These are phyloP conservation scores for Lactarius vividus DNA, from an alignment of 768 basidiomycete genomes.

Conservation along the genomic window DNA sequence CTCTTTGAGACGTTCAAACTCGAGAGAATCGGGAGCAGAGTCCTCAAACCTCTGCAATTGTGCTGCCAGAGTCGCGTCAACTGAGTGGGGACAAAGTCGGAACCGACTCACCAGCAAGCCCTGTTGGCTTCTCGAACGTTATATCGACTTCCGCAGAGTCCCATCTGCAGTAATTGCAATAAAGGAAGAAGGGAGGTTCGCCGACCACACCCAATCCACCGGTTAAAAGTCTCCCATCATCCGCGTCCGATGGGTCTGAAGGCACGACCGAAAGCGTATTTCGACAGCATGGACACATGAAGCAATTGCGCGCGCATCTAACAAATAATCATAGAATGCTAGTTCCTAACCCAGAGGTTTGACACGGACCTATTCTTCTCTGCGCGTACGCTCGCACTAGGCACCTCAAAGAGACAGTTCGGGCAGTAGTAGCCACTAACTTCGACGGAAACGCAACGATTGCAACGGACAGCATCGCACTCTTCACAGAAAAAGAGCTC, in stretches of 20 bases:
- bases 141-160: constrained; percentile 89
- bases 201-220: constrained; percentile 59
- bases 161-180: constrained; percentile 94
- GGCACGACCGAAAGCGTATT: constrained; percentile 91
- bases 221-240: constrained; percentile 51
- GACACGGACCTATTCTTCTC: constrained; percentile 86
- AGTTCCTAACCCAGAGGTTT: not conserved
- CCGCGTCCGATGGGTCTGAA: constrained; percentile 70
- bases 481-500: constrained; percentile 97
- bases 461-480: constrained; percentile 93
- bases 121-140: constrained; percentile 95
- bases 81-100: not conserved
- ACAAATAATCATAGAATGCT: constrained; percentile 2
- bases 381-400: constrained; percentile 94
- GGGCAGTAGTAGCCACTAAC: constrained; percentile 98
- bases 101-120: constrained; percentile 71
- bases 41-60: constrained; percentile 92
- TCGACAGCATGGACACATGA: constrained; percentile 90
- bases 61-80: constrained; percentile 44
- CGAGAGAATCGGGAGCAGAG: constrained; percentile 75
- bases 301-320: constrained; percentile 98
- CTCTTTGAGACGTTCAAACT: constrained; percentile 93
- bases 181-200: constrained; percentile 87
- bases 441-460: constrained; percentile 88
- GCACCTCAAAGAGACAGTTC: constrained; percentile 97